Conservation (phyloP, 352 stramenopile genomes). For the Lagenidium sp. region DNA sequence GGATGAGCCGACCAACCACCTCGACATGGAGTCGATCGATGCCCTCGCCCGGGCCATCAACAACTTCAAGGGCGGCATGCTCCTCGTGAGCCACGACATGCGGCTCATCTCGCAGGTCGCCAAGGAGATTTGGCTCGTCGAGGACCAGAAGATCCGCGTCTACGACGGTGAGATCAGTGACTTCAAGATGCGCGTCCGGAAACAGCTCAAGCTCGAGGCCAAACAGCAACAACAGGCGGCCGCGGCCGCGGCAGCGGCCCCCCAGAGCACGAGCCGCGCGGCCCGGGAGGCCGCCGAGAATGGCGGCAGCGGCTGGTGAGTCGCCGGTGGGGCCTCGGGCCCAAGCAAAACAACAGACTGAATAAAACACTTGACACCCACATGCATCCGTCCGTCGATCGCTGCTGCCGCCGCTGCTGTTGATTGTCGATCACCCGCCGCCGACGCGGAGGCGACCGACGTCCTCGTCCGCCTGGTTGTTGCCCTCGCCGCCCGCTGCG, state of each 20-base stretch:
- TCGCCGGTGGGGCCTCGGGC: too few relatives aligned
- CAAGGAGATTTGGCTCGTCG: constrained; percentile 99
- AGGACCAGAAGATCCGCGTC: constrained; percentile 93
- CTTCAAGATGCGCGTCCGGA: constrained; percentile 94
- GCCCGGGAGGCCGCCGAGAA: too few relatives aligned
- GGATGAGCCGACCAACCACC: constrained; percentile 88
- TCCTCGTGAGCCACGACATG: constrained; percentile 99
- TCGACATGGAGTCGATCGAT: constrained; percentile 96
- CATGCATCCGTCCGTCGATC: too few relatives aligned
- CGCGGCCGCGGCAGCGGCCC: too few relatives aligned
- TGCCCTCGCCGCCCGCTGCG: constrained; percentile 2
- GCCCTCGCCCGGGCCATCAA: constrained; percentile 96
- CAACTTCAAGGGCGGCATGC: constrained; percentile 95
- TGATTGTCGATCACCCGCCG: too few relatives aligned
- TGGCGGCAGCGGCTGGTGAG: too few relatives aligned
- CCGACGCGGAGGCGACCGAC: neutral
- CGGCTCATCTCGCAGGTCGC: constrained; percentile 97
- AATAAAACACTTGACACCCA: too few relatives aligned
- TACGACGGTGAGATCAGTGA: constrained; percentile 98
- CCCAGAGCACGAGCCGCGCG: too few relatives aligned
- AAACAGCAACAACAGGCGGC: too few relatives aligned
- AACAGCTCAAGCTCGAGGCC: constrained; percentile 74
- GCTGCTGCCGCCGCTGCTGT: too few relatives aligned
- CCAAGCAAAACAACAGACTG: too few relatives aligned
- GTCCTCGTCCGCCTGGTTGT: constrained; percentile 17